Percentiles rank a stretch among this genome's conserved stretches.
These are phyloP conservation scores for Tieghemostelium lacteum DNA, from an alignment of 78 protist species.

Conservation along the genomic window DNA sequence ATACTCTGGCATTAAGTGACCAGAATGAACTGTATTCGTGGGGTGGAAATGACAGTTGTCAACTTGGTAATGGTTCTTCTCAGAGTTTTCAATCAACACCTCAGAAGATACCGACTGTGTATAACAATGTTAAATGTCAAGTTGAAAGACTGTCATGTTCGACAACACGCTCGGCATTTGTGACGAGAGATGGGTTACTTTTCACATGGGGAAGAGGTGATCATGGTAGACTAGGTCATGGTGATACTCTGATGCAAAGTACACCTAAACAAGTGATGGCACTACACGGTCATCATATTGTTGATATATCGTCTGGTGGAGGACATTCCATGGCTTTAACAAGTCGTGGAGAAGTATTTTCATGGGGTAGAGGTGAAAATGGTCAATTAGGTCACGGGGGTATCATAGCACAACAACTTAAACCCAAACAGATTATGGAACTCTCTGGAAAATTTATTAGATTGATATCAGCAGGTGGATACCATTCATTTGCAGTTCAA, in stretches of 20 bases:
- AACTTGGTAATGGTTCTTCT: constrained; percentile 34
- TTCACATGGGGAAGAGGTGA: constrained; percentile 74
- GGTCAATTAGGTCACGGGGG: constrained; percentile 66
- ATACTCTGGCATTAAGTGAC: constrained; percentile 23
- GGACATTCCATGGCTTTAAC: constrained; percentile 68
- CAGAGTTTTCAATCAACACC: neutral
- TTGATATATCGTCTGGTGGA: constrained; percentile 44
- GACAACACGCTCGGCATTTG: constrained; percentile 20
- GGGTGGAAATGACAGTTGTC: constrained; percentile 53
- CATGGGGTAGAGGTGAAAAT: constrained; percentile 49
- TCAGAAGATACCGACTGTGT: neutral
- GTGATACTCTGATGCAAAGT: neutral
- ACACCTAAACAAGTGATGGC: constrained; percentile 37
- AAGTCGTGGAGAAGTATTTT: constrained; percentile 14
- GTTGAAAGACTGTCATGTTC: constrained; percentile 14
- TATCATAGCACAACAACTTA: neutral
- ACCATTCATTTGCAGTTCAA: constrained; percentile 54
- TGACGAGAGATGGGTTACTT: constrained; percentile 5
- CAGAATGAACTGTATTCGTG: constrained; percentile 8
- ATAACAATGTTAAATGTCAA: neutral
- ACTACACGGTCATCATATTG: constrained; percentile 4
- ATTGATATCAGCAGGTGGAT: constrained; percentile 47
- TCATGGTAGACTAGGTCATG: constrained; percentile 60
- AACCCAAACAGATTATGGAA: constrained; percentile 35
- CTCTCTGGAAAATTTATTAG: neutral